These are phyloP conservation scores for Phialophora tarda DNA, from an alignment of 2,329 filamentous ascomycete species.

Conservation along the genomic window DNA sequence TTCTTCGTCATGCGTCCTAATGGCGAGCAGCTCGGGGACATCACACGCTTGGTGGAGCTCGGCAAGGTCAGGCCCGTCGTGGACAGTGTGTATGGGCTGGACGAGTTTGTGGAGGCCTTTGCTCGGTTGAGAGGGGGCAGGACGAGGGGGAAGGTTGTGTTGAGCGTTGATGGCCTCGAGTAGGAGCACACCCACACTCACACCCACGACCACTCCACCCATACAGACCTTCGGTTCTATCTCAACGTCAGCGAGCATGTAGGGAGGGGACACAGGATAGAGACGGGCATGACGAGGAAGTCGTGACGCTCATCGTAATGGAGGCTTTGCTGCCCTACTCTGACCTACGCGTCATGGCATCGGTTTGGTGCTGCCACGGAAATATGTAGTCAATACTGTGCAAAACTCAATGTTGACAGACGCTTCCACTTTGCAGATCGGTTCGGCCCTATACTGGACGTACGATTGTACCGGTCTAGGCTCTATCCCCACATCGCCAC, in stretches of 20 bases:
- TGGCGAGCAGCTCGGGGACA: slow-evolving; percentile 43
- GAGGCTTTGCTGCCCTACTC: not conserved
- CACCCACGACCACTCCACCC: not conserved
- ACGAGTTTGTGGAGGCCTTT: slow-evolving; percentile 50
- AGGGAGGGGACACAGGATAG: not conserved
- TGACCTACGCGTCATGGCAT: too few relatives aligned
- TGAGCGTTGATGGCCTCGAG: slow-evolving; percentile 39
- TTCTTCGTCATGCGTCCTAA: slow-evolving; percentile 53
- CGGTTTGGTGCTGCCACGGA: not conserved
- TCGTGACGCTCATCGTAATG: too few relatives aligned
- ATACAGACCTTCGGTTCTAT: not conserved
- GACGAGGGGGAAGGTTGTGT: slow-evolving; percentile 52
- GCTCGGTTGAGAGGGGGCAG: slow-evolving; percentile 48
- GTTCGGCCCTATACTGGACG: too few relatives aligned
- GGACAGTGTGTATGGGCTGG: slow-evolving; percentile 51
- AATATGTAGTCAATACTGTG: not conserved
- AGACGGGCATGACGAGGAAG: not conserved
- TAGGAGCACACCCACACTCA: not conserved
- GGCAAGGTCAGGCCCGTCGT: slow-evolving; percentile 46
- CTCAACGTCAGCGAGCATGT: not conserved
- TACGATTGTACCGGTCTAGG: too few relatives aligned
- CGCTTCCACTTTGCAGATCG: not conserved
- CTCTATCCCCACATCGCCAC: too few relatives aligned
- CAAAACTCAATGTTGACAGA: not conserved
- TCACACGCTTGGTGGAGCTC: slow-evolving; percentile 49